Evolutionary conservation across 2,329 filamentous ascomycete genomes (phyloP), one percentile per base, ranked within the genome.

Genomic region (Cladosporium cucumerinum): DNA sequence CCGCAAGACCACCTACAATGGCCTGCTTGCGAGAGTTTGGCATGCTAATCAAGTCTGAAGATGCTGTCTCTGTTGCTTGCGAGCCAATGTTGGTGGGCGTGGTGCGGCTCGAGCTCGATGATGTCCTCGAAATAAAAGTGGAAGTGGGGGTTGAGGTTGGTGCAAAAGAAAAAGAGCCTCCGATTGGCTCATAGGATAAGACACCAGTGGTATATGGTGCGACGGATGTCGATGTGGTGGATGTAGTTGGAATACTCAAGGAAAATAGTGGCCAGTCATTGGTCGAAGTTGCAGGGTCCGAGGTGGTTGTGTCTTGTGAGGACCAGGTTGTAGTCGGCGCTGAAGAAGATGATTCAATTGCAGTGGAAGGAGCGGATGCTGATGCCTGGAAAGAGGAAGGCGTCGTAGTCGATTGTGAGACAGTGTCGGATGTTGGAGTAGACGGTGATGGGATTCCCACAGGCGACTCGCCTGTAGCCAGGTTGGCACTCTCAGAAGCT

Each of bases 1-100:
- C 74, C 25, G 70, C 70, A 3, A 75, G 68, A 7, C 73, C 72
- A 12, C 73, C 73, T 18, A 75, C 61, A 54, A 74, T 72, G 12
- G 72, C 73, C 54, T 70, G 69, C 57, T 72, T 74, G 25, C 69
- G 68, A 3, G 57, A 34, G 12, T 51, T 66, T 48, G 57, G 57
- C 48, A 62, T 62, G 59, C 54, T 39, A 26, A 65, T 57, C 39
- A 61, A 57, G 34, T 59, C 49, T 65, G 54, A 65, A 51, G 62
- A 61, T n/a, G 63, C 21, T 62, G 58, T 48, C 32, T 66, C 59
- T 14, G 48, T 55, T 39, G 48, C 59, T 14, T 62, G 48, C 26
- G 59, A 26, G 10, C 59, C 59, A 14, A 55, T 26, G 23, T 55
- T 49, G 18, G 46, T 39, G 14, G 59, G 32, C 30, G 18, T 28